phyloP scores from a whole-genome alignment of 805 yeast genomes.

The Metschnikowia kofuensis region DNA sequence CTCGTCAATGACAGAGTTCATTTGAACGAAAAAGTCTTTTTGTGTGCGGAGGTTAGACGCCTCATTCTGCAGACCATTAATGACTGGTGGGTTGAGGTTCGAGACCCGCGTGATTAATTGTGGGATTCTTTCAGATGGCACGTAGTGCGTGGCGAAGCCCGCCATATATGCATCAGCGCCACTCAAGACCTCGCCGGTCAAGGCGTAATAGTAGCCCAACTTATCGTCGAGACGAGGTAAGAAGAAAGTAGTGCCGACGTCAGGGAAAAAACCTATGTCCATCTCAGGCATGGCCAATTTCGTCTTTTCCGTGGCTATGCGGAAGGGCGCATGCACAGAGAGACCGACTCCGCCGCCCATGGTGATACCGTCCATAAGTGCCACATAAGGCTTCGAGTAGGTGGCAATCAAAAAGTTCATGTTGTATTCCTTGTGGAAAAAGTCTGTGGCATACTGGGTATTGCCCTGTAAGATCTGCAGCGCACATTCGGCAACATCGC shows the following conservation, averaged over 20 bases:
- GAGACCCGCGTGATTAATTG: constrained; percentile 65
- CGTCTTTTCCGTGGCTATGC: constrained; percentile 90
- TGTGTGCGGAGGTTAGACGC: constrained; percentile 21
- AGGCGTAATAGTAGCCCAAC: constrained; percentile 79
- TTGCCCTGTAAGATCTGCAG: constrained; percentile 49
- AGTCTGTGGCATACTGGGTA: constrained; percentile 50
- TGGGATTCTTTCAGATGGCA: constrained; percentile 61
- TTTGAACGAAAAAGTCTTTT: constrained; percentile 49
- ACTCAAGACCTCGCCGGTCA: constrained; percentile 75
- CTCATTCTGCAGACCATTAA: constrained; percentile 25
- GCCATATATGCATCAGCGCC: constrained; percentile 81
- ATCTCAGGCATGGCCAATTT: constrained; percentile 97
- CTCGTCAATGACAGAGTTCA: constrained; percentile 76
- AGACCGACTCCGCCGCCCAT: constrained; percentile 99
- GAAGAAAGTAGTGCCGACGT: constrained; percentile 91
- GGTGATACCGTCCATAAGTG: constrained; percentile 85
- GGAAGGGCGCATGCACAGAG: constrained; percentile 85
- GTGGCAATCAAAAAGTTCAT: constrained; percentile 76
- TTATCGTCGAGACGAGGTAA: constrained; percentile 79
- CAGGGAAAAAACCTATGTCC: constrained; percentile 94
- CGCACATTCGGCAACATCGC: constrained; percentile 86
- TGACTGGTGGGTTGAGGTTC: constrained; percentile 48
- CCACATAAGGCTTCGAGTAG: constrained; percentile 83
- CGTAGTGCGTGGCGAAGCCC: constrained; percentile 90
- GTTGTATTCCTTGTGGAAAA: constrained; percentile 78